phyloP scores from a whole-genome alignment of 228 moss, liverwort and hornwort genomes.

The Sphagnum fallax region DNA sequence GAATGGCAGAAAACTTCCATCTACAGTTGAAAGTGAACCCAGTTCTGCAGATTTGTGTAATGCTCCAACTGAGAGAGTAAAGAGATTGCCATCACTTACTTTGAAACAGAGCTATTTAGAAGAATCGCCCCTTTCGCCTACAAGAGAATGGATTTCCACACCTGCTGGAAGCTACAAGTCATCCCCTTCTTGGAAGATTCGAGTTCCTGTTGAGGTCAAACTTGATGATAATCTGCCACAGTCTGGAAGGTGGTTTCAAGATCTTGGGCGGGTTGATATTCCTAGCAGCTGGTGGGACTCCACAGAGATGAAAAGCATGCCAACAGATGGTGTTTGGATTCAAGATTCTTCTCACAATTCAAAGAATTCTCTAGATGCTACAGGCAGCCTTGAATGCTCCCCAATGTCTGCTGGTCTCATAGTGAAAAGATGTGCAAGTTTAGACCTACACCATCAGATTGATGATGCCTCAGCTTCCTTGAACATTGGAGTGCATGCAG shows the following conservation, averaged over 20 bases:
- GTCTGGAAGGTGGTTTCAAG: conserved; percentile 23
- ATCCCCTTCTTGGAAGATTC: neutral
- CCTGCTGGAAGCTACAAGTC: conserved; percentile 5
- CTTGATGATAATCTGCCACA: neutral
- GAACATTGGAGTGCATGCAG: neutral
- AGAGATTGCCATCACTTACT: conserved; percentile 6
- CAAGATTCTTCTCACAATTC: neutral
- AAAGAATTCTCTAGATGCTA: neutral
- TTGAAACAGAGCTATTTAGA: neutral
- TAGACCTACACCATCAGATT: too few relatives aligned
- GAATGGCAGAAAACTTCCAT: conserved; percentile 21
- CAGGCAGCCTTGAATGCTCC: neutral
- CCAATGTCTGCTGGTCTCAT: neutral
- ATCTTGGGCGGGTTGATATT: conserved; percentile 16
- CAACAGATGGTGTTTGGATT: neutral
- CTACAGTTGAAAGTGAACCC: conserved; percentile 15
- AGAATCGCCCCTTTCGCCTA: conserved; percentile 33
- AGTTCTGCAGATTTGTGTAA: too few relatives aligned
- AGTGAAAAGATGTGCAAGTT: neutral
- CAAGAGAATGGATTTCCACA: conserved; percentile 44
- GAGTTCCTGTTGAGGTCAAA: neutral
- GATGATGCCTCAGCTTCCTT: too few relatives aligned
- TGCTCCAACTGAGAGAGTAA: conserved; percentile 4
- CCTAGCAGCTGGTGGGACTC: conserved; percentile 22
- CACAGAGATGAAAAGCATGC: conserved; percentile 9